Base-by-base conservation (phyloP, 2,329 filamentous ascomycete species). In the Myriosclerotinia curreyana region DNA sequence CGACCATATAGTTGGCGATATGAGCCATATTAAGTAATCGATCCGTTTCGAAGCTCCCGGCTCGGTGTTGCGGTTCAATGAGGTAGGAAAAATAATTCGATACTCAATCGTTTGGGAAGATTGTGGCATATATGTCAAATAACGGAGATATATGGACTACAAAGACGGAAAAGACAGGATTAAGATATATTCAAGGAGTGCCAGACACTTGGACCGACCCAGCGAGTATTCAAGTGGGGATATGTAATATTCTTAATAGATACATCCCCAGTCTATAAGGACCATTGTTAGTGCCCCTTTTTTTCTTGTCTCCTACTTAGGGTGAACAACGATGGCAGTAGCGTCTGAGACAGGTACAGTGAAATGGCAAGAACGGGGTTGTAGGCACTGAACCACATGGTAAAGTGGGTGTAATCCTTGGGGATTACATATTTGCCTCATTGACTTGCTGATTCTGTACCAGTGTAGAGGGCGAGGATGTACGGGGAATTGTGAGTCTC, bases 281-380 rank as follows among this genome's bases (percentile, higher is more conserved):
- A 62, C 65, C 22, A 49, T 59, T n/a, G n/a, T n/a, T 63, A 64
- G 60, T 46, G 59, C 15, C 55, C 20, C 25, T 48, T 34, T 17
- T 31, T 36, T 64, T 51, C 46, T 42, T 46, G 34, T 28, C 54
- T 42, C 55, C 25, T 31, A 48, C 55, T 66, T 28, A 44, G 28
- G 34, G 42, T 38, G 44, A 34, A 67, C 62, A 68, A 64, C 66
- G 63, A 59, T 69, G 67, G 67, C 65, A 67, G 64, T 70, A 67
- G 67, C 62, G 70, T 69, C 66, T 66, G 68, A 71, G 67, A 70
- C 69, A 66, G 61, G 53, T n/a, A 64, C 53, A 59, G 51, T 59
- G 31, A 44, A 61, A 64, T 36, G 42, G 25, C n/a, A 59, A 59
- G 20, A 44, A 34, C 34, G 44, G 60, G 42, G 25, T 40, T 59